Conservation (phyloP, 495 filamentous ascomycete species). For the Neurospora sp. region DNA sequence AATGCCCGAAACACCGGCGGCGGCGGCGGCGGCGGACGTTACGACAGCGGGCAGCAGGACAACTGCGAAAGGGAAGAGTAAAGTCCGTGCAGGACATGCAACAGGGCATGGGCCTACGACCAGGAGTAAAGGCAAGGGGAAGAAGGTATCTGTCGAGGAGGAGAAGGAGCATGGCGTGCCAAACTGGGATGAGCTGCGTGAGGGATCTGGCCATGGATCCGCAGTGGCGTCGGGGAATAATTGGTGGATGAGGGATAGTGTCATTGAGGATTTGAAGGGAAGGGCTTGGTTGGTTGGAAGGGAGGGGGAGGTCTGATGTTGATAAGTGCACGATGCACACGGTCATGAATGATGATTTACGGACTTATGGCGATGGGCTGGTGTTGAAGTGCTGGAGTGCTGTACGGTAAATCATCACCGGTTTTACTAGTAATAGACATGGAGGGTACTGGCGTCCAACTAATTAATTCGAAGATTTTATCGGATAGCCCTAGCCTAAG, state of each 20-base stretch:
- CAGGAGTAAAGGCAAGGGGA: slow-evolving; percentile 15
- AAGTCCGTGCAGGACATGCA: neutral
- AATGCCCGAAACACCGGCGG: neutral
- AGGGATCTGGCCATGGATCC: neutral
- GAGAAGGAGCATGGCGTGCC: slow-evolving; percentile 6
- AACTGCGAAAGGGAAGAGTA: neutral
- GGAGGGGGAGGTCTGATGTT: neutral
- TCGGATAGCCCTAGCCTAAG: too few species aligned
- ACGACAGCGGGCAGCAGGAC: neutral
- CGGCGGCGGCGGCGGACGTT: neutral
- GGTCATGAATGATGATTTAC: neutral
- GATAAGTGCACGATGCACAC: neutral
- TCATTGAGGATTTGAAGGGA: slow-evolving; percentile 46
- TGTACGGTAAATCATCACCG: too few species aligned
- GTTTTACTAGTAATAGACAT: too few species aligned
- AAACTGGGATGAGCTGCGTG: neutral
- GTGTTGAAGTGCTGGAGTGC: too few species aligned
- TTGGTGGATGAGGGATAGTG: slow-evolving; percentile 41
- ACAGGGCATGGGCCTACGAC: slow-evolving; percentile 7
- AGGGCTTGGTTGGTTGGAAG: slow-evolving; percentile 41
- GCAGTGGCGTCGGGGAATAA: slow-evolving; percentile 15
- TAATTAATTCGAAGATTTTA: too few species aligned
- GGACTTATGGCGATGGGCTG: neutral
- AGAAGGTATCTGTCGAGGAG: slow-evolving; percentile 17
- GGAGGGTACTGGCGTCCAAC: too few species aligned